Evolutionary conservation across 331 rosid species (phyloP).

Genomic region (Malus hybrid): DNA sequence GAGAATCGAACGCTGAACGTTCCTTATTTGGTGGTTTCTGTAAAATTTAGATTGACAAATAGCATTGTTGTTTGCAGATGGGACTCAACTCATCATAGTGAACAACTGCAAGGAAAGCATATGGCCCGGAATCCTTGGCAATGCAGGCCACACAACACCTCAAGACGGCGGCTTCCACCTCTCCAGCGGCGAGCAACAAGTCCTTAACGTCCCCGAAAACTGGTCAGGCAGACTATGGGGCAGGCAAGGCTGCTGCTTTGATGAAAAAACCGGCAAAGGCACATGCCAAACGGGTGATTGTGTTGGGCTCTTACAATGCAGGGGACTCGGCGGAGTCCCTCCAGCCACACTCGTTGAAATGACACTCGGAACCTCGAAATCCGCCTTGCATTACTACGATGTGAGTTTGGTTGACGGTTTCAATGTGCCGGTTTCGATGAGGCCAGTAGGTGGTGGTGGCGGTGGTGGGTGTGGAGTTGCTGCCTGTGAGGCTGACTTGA

Average conservation of each 20-base stretch:
- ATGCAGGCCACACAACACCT: constrained; percentile 44
- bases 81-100: constrained; percentile 46
- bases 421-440: constrained; percentile 54
- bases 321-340: constrained; percentile 45
- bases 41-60: background rate
- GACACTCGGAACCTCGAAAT: constrained; percentile 49
- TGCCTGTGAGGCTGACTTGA: constrained; percentile 49
- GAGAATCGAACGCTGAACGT: background rate
- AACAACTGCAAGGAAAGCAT: constrained; percentile 68
- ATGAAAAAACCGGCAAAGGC: constrained; percentile 34
- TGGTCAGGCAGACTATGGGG: constrained; percentile 81
- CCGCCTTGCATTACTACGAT: constrained; percentile 55
- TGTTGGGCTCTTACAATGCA: constrained; percentile 39
- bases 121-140: constrained; percentile 77
- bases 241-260: constrained; percentile 60
- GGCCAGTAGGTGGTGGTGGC: constrained; percentile 23
- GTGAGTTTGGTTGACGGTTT: constrained; percentile 72
- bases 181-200: constrained; percentile 38
- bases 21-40: background rate
- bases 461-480: constrained; percentile 47
- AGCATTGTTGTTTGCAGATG: constrained; percentile 24
- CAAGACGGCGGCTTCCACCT: constrained; percentile 55
- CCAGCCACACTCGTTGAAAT: constrained; percentile 63
- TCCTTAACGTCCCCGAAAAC: constrained; percentile 30
- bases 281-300: constrained; percentile 59